phyloP scores from a whole-genome alignment of 257 asterid genomes.

The Coffea eugenioides region DNA sequence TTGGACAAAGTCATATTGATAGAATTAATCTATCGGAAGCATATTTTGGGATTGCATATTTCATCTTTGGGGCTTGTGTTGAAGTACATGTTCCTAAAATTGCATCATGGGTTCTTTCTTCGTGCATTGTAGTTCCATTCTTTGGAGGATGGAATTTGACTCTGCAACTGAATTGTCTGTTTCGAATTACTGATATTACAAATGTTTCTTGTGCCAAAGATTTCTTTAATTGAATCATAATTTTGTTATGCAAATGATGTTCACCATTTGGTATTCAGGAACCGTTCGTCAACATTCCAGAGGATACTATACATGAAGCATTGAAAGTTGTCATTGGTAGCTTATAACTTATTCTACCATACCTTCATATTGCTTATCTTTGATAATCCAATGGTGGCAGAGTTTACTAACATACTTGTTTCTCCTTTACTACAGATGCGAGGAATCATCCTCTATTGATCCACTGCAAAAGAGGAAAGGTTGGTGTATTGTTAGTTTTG shows the following conservation, averaged over 20 bases:
- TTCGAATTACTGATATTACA: not conserved
- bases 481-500: not conserved
- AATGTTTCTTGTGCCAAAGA: not conserved
- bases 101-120: not conserved
- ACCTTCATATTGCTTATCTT: not conserved
- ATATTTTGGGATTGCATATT: not conserved
- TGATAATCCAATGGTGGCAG: not conserved
- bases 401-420: constrained; percentile 11
- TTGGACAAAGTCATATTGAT: not conserved
- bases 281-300: constrained; percentile 87
- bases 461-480: constrained; percentile 93
- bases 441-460: constrained; percentile 74
- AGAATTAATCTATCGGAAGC: not conserved
- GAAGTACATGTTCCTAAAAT: not conserved
- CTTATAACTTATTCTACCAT: not conserved
- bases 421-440: constrained; percentile 43
- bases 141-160: not conserved
- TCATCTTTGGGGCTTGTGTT: not conserved
- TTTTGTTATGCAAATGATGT: constrained; percentile 8
- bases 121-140: not conserved
- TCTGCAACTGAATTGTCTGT: not conserved
- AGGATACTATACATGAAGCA: constrained; percentile 73
- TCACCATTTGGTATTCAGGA: constrained; percentile 41
- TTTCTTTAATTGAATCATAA: not conserved
- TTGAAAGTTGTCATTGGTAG: constrained; percentile 60